These are phyloP conservation scores for Actinomortierella wolfii DNA, from an alignment of 371 early-diverging fungal species.

Conservation along the genomic window DNA sequence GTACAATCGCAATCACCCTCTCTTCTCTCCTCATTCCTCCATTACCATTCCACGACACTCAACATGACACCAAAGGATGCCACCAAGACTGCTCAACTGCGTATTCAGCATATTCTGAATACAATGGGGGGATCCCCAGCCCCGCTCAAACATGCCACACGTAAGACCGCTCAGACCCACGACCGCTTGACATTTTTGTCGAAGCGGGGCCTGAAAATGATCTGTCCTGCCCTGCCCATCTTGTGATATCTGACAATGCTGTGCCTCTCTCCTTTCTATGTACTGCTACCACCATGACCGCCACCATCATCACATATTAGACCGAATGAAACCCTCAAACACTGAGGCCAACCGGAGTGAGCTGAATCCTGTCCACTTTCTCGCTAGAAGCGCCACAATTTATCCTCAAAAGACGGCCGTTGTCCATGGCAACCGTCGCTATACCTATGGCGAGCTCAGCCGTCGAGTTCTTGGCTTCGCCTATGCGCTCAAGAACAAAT, in stretches of 20 bases:
- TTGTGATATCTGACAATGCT: too few species aligned
- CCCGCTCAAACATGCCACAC: slow-evolving; percentile 15
- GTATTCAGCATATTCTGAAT: slow-evolving; percentile 31
- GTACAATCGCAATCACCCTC: too few species aligned
- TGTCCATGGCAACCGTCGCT: slow-evolving; percentile 46
- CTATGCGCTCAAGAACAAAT: slow-evolving; percentile 45
- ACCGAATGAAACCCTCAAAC: slow-evolving; percentile 32
- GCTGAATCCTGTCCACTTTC: slow-evolving; percentile 57
- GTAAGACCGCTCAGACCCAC: slow-evolving; percentile 10
- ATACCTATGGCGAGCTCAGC: slow-evolving; percentile 50
- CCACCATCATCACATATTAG: slow-evolving; percentile 7
- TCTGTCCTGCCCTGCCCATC: too few species aligned
- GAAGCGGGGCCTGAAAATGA: too few species aligned
- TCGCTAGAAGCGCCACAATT: slow-evolving; percentile 58
- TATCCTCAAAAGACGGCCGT: slow-evolving; percentile 57
- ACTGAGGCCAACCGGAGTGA: slow-evolving; percentile 32
- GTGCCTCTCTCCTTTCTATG: neutral
- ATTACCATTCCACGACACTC: too few species aligned
- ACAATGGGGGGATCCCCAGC: slow-evolving; percentile 25
- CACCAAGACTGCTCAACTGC: slow-evolving; percentile 22
- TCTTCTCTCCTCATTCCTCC: neutral
- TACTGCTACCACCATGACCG: neutral
- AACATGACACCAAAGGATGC: slow-evolving; percentile 14
- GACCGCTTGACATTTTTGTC: neutral
- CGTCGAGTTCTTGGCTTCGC: slow-evolving; percentile 52